phyloP scores from a whole-genome alignment of 2,329 filamentous ascomycete genomes.

The Cladosporium sp. region DNA sequence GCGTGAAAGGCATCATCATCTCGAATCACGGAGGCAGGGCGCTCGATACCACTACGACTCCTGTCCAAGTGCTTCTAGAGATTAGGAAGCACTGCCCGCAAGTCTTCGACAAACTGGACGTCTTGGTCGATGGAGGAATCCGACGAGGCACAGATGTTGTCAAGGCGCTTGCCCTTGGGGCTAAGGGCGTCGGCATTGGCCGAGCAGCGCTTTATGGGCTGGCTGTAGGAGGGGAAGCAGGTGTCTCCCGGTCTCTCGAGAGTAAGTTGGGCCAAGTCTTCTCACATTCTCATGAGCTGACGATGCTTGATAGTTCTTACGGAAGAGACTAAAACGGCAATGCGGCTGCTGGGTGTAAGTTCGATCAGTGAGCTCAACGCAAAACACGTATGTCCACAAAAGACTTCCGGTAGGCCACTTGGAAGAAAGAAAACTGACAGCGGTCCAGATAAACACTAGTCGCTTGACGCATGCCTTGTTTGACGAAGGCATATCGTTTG shows the following conservation, averaged over 20 bases:
- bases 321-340: neutral
- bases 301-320: neutral
- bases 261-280: neutral
- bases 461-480: neutral
- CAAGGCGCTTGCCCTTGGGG: conserved; percentile 57
- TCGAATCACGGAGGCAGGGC: conserved; percentile 56
- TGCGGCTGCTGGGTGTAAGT: neutral
- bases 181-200: conserved; percentile 59
- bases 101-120: conserved; percentile 56
- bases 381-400: neutral
- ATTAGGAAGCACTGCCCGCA: conserved; percentile 62
- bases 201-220: conserved; percentile 61
- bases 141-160: conserved; percentile 53
- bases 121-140: conserved; percentile 55
- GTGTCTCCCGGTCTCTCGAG: conserved; percentile 40
- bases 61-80: conserved; percentile 58
- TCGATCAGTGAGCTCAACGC: neutral
- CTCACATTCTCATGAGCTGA: neutral
- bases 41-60: conserved; percentile 52
- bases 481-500: neutral
- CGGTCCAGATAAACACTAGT: neutral
- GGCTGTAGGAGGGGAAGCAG: conserved; percentile 56
- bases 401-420: neutral
- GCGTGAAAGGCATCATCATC: conserved; percentile 54
- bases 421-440: neutral